A percentile compares a stretch with the other conserved stretches of the same genome.
Evolutionary conservation across 495 filamentous ascomycete species (phyloP).

Genomic region (Coniosporium apollinis): DNA sequence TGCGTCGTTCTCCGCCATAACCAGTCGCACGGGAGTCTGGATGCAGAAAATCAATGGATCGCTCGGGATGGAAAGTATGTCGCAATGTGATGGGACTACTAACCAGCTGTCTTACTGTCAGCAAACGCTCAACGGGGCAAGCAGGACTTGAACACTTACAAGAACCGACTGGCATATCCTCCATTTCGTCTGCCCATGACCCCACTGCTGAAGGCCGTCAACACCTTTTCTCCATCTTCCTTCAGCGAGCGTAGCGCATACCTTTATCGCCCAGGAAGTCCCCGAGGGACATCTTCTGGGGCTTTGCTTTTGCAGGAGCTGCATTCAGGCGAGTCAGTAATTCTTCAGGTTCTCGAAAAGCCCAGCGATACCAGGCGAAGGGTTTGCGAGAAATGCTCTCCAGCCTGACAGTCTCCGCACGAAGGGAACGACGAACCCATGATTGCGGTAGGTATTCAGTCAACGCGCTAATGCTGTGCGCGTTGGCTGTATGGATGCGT

Average conservation of each 20-base stretch:
- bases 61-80: neutral
- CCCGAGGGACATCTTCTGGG: conserved; percentile 86
- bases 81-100: neutral
- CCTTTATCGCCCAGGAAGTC: conserved; percentile 78
- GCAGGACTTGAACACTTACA: conserved; percentile 35
- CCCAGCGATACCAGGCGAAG: neutral
- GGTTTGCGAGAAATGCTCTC: neutral
- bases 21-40: conserved; percentile 25
- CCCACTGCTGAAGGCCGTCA: conserved; percentile 47
- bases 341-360: neutral
- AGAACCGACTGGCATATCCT: conserved; percentile 56
- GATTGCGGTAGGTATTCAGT: conserved; percentile 21
- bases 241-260: conserved; percentile 27
- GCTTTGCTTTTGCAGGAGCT: conserved; percentile 77
- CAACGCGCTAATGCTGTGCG: conserved; percentile 16
- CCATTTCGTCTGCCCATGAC: conserved; percentile 98
- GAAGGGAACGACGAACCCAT: conserved; percentile 21
- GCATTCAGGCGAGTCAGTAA: conserved; percentile 5
- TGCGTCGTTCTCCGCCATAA: conserved; percentile 31
- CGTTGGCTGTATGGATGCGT: conserved; percentile 8
- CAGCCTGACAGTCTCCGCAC: conserved; percentile 7
- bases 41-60: conserved; percentile 4
- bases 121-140: conserved; percentile 2
- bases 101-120: conserved; percentile 17
- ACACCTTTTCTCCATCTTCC: conserved; percentile 1